These are phyloP conservation scores for Leishmania braziliensis DNA, from an alignment of 208 protist species.

Conservation along the genomic window DNA sequence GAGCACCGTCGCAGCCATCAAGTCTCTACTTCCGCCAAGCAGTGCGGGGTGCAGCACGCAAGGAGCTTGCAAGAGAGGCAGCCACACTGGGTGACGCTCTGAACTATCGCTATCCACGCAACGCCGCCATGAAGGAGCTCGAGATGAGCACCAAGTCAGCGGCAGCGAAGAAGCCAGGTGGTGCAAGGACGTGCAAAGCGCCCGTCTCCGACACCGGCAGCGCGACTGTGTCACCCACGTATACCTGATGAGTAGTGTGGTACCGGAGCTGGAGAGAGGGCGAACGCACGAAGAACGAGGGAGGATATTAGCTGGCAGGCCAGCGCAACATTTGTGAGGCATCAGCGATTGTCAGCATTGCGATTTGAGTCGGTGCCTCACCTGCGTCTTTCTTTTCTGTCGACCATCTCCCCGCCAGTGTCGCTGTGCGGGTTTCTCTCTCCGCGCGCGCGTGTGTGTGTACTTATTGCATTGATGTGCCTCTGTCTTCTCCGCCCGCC, in stretches of 20 bases:
- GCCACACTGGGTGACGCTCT: constrained; percentile 22
- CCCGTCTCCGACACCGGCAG: neutral
- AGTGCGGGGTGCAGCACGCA: constrained; percentile 12
- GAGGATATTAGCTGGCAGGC: neutral
- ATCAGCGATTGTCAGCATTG: neutral
- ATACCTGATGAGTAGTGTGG: neutral
- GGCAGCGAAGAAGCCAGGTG: neutral
- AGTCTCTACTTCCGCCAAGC: constrained; percentile 31
- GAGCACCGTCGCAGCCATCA: constrained; percentile 10
- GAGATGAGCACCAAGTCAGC: neutral
- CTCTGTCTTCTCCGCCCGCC: neutral
- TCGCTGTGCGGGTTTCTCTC: neutral
- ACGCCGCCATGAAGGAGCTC: constrained; percentile 3
- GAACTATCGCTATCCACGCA: constrained; percentile 18
- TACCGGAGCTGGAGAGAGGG: neutral
- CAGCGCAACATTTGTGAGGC: neutral
- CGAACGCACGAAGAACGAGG: neutral
- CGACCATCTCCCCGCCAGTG: neutral
- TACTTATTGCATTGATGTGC: neutral
- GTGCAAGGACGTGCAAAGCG: neutral
- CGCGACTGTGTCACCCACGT: neutral
- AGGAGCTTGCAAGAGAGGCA: constrained; percentile 24
- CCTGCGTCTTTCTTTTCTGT: neutral
- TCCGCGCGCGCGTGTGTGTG: neutral
- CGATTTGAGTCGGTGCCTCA: neutral